A percentile compares a stretch with the other conserved stretches of the same genome.
phyloP scores from a whole-genome alignment of 2,329 filamentous ascomycete genomes.

The Fusarium subtropicale region DNA sequence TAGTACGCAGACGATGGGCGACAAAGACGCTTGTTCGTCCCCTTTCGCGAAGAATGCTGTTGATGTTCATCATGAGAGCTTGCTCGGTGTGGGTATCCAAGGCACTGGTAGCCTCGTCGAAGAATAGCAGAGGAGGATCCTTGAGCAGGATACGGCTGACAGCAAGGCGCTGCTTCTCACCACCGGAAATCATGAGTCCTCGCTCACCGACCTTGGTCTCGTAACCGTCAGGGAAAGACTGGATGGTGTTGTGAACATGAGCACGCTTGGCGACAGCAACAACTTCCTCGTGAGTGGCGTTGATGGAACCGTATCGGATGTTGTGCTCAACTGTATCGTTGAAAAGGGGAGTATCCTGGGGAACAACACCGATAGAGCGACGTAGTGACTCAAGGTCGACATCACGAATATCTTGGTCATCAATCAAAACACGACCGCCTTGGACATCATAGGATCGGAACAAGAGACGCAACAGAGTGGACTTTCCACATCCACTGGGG shows the following conservation, averaged over 20 bases:
- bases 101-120: slow-evolving; percentile 93
- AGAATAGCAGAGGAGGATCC: slow-evolving; percentile 90
- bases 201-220: slow-evolving; percentile 91
- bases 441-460: slow-evolving; percentile 97
- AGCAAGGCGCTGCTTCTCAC: slow-evolving; percentile 92
- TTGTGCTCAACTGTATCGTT: slow-evolving; percentile 97
- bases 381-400: slow-evolving; percentile 86
- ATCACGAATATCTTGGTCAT: slow-evolving; percentile 90
- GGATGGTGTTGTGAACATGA: slow-evolving; percentile 84
- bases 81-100: slow-evolving; percentile 95
- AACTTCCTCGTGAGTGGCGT: slow-evolving; percentile 78
- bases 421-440: slow-evolving; percentile 85
- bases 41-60: slow-evolving; percentile 90
- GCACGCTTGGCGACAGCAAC: slow-evolving; percentile 83
- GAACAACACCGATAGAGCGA: slow-evolving; percentile 90
- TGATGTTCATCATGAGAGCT: slow-evolving; percentile 90
- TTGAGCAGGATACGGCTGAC: slow-evolving; percentile 87
- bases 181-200: slow-evolving; percentile 95
- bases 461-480: slow-evolving; percentile 87
- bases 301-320: slow-evolving; percentile 89
- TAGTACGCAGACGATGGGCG: slow-evolving; percentile 90
- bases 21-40: slow-evolving; percentile 92
- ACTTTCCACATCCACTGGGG: slow-evolving; percentile 95
- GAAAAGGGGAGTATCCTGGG: slow-evolving; percentile 96
- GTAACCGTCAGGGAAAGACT: slow-evolving; percentile 87